phyloP scores from a whole-genome alignment of 495 filamentous ascomycete genomes.

The Aspergillus campestris region DNA sequence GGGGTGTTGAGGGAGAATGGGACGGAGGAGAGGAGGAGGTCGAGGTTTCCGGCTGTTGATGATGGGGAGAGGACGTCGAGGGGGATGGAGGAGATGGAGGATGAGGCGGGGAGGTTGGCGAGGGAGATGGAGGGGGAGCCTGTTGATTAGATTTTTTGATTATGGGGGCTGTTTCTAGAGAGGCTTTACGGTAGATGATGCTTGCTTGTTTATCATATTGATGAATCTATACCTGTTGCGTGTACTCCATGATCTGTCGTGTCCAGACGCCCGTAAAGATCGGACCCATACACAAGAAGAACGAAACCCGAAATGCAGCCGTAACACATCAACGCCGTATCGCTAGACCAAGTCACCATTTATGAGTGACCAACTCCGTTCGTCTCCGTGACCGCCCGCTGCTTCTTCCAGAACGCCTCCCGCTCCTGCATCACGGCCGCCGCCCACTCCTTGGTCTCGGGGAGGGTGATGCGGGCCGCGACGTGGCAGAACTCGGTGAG shows the following conservation, averaged over 20 bases:
- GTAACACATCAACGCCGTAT: too few relatives aligned
- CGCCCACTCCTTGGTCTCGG: constrained; percentile 74
- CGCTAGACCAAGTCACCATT: not conserved
- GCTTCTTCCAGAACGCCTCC: constrained; percentile 57
- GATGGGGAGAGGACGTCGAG: constrained; percentile 63
- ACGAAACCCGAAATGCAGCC: too few relatives aligned
- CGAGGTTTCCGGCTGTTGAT: constrained; percentile 50
- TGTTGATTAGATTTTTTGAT: constrained; percentile 7
- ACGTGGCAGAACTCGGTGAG: constrained; percentile 80
- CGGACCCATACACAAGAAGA: too few relatives aligned
- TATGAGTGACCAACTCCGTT: not conserved
- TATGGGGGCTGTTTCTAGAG: not conserved
- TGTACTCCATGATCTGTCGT: too few relatives aligned
- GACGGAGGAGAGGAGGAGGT: constrained; percentile 16
- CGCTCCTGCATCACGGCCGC: constrained; percentile 69
- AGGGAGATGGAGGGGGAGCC: constrained; percentile 40
- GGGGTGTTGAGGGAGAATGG: constrained; percentile 9
- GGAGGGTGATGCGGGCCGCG: constrained; percentile 57
- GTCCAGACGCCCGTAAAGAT: too few relatives aligned
- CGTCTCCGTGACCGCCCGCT: constrained; percentile 1
- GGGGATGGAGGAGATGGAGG: constrained; percentile 65
- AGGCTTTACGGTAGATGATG: not conserved
- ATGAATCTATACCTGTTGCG: too few relatives aligned
- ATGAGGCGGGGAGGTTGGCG: constrained; percentile 62
- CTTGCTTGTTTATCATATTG: too few relatives aligned